A percentile compares a stretch with the other conserved stretches of the same genome.
Evolutionary conservation across 257 asterid species (phyloP).

Genomic region (Solanum gandarillasii): DNA sequence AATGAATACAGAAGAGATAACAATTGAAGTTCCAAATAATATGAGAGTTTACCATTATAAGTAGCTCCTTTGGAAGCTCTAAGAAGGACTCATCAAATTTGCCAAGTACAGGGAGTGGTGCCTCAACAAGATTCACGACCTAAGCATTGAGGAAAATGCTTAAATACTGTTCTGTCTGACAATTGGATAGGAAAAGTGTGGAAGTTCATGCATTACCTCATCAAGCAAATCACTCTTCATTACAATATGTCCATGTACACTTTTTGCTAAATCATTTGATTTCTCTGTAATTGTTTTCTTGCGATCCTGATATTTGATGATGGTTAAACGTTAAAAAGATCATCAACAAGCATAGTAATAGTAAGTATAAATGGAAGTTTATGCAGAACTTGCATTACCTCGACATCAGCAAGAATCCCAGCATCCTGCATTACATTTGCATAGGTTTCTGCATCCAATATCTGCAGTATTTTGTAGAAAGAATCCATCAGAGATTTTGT

Average conservation of each 20-base stretch:
- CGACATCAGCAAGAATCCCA: conserved; percentile 55
- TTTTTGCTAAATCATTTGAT: conserved; percentile 48
- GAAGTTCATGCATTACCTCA: conserved; percentile 36
- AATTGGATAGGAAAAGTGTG: background rate
- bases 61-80: conserved; percentile 83
- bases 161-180: conserved; percentile 1
- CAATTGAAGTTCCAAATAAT: background rate
- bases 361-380: background rate
- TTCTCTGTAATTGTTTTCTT: conserved; percentile 55
- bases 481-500: background rate
- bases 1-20: background rate
- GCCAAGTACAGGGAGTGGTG: conserved; percentile 83
- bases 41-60: conserved; percentile 50
- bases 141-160: conserved; percentile 18
- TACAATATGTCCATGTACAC: conserved; percentile 52
- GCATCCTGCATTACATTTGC: conserved; percentile 47
- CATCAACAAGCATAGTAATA: background rate
- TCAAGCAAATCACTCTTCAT: conserved; percentile 65
- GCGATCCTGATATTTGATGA: conserved; percentile 49
- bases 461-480: conserved; percentile 24
- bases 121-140: conserved; percentile 96
- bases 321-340: background rate
- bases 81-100: conserved; percentile 68
- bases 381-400: conserved; percentile 33
- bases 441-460: conserved; percentile 69